Conservation (phyloP, 2,329 filamentous ascomycete species). For the Ampelomyces quisqualis region DNA sequence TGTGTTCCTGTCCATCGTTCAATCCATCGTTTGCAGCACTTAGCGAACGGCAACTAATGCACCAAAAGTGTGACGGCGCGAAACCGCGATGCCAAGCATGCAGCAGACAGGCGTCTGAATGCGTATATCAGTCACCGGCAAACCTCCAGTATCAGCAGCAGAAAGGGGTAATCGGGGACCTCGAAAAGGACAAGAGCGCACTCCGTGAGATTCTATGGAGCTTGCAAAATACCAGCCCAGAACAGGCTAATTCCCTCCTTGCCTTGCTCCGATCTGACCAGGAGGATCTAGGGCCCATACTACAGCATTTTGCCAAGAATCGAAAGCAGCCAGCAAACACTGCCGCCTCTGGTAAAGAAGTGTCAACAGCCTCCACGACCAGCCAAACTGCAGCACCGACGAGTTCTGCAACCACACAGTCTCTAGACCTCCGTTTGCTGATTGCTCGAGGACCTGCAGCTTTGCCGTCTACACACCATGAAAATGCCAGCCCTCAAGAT, state of each 20-base stretch:
- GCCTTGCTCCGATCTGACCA: constrained; percentile 4
- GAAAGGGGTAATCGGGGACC: constrained; percentile 10
- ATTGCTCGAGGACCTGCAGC: background rate
- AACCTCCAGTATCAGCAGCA: constrained; percentile 6
- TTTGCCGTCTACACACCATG: background rate
- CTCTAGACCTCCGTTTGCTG: constrained; percentile 1
- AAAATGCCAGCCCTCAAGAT: constrained; percentile 4
- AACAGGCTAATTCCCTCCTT: constrained; percentile 13
- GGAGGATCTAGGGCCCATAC: constrained; percentile 8
- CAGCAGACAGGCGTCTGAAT: constrained; percentile 1
- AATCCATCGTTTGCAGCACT: background rate
- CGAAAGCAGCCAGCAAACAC: background rate
- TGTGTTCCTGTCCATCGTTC: background rate
- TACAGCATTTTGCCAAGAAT: constrained; percentile 6
- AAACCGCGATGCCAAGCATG: constrained; percentile 10
- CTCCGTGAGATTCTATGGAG: constrained; percentile 19
- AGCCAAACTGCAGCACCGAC: no score
- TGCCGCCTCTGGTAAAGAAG: no score
- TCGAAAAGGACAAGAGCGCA: constrained; percentile 10
- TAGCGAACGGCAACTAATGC: constrained; percentile 1
- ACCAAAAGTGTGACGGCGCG: constrained; percentile 9
- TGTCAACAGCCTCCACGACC: no score
- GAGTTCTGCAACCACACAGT: constrained; percentile 1
- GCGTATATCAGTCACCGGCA: constrained; percentile 6
- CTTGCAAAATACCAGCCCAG: constrained; percentile 14